phyloP scores from a whole-genome alignment of 1,284 basidiomycete species.

The Paramarasmius palmivorus region DNA sequence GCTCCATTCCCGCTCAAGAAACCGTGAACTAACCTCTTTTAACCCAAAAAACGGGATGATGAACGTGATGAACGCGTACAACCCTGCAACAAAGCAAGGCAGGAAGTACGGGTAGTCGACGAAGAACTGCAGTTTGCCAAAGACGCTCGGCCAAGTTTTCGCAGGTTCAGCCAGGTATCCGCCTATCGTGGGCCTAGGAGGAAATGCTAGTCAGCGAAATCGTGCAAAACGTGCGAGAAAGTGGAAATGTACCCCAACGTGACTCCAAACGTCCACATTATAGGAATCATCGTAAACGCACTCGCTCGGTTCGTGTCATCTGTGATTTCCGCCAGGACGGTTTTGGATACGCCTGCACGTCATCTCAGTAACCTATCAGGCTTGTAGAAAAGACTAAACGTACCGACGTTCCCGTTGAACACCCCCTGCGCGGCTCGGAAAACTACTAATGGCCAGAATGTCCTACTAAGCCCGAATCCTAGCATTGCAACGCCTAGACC shows the following conservation, averaged over 20 bases:
- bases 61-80: constrained; percentile 28
- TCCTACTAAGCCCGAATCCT: constrained; percentile 35
- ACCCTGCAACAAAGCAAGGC: constrained; percentile 36
- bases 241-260: constrained; percentile 39
- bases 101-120: constrained; percentile 40
- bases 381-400: not conserved
- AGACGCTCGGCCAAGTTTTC: constrained; percentile 34
- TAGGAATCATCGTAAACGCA: constrained; percentile 40
- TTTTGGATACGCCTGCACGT: constrained; percentile 35
- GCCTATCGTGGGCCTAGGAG: constrained; percentile 41
- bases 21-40: constrained; percentile 29
- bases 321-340: constrained; percentile 40
- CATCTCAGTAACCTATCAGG: not conserved
- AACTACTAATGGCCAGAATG: constrained; percentile 21
- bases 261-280: constrained; percentile 41
- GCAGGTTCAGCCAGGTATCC: constrained; percentile 43
- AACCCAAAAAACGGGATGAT: constrained; percentile 27
- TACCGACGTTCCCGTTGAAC: constrained; percentile 21
- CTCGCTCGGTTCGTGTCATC: constrained; percentile 45
- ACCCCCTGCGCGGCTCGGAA: constrained; percentile 24
- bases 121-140: constrained; percentile 32
- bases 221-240: too few relatives aligned
- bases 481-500: constrained; percentile 34
- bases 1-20: not conserved
- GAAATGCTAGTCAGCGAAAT: not conserved